Conservation (phyloP, 192 early-diverging fungal genomes). For the Umbelopsis sp. region DNA sequence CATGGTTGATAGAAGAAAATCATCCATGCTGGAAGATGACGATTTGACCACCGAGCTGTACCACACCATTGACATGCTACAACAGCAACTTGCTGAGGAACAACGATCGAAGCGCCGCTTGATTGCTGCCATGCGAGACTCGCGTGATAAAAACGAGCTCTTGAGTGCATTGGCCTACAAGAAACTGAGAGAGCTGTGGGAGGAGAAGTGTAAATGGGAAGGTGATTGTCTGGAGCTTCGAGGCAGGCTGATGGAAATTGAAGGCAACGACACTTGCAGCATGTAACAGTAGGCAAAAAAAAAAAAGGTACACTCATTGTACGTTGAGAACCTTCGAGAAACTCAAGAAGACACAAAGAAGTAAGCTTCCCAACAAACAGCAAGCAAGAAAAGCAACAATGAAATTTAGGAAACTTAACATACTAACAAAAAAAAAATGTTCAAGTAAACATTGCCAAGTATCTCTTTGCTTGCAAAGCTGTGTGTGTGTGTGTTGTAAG, state of each 20-base stretch:
- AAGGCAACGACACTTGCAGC: conserved; percentile 6
- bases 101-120: conserved; percentile 33
- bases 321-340: too few species aligned
- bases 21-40: conserved; percentile 1
- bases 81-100: conserved; percentile 25
- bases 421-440: too few species aligned
- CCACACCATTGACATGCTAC: conserved; percentile 22
- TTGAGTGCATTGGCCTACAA: conserved; percentile 54
- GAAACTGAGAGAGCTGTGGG: conserved; percentile 55
- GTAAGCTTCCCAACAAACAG: too few species aligned
- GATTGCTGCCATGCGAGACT: conserved; percentile 47
- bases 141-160: conserved; percentile 53
- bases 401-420: too few species aligned
- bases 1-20: background rate
- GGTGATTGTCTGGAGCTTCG: conserved; percentile 35
- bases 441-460: too few species aligned
- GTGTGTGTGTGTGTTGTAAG: too few species aligned
- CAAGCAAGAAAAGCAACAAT: too few species aligned
- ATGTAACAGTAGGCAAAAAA: background rate
- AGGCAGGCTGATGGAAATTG: conserved; percentile 23
- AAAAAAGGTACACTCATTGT: background rate
- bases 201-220: conserved; percentile 43
- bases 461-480: too few species aligned
- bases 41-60: conserved; percentile 5
- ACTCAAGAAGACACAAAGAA: too few species aligned